Conservation (phyloP, 176 grass and related monocot genomes). For the Ensete ventricosum region DNA sequence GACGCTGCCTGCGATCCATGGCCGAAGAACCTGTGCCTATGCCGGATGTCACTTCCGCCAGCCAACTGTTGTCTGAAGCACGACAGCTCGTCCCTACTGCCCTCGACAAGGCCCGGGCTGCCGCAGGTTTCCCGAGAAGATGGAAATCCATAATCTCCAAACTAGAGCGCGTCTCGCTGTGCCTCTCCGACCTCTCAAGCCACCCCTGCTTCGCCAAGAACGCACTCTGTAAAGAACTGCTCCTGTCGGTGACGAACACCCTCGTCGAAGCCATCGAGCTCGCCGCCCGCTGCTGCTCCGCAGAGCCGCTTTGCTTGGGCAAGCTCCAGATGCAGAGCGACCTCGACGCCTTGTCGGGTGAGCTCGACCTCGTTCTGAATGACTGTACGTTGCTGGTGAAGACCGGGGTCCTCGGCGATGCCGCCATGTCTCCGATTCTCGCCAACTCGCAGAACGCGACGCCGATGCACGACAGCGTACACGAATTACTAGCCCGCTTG, state of each 20-base stretch:
- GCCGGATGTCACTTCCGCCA: neutral
- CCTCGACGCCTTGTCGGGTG: slow-evolving; percentile 71
- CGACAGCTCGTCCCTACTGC: neutral
- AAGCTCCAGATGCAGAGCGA: slow-evolving; percentile 47
- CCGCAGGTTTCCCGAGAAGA: slow-evolving; percentile 1
- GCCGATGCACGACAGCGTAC: neutral
- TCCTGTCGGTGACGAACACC: neutral
- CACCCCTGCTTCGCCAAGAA: slow-evolving; percentile 20
- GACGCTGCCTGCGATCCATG: neutral
- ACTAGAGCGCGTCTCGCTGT: slow-evolving; percentile 7
- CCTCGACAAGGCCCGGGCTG: neutral
- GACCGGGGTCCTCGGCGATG: slow-evolving; percentile 68
- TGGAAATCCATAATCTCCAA: slow-evolving; percentile 14
- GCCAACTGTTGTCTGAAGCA: neutral
- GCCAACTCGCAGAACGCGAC: neutral
- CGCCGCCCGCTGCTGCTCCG: neutral
- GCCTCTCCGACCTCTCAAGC: slow-evolving; percentile 10
- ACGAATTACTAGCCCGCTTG: slow-evolving; percentile 11
- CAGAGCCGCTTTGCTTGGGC: neutral
- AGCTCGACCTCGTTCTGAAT: slow-evolving; percentile 73
- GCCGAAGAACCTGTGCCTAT: neutral
- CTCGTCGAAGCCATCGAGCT: slow-evolving; percentile 1
- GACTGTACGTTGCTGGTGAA: slow-evolving; percentile 81
- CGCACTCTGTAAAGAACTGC: slow-evolving; percentile 9
- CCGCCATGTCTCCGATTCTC: slow-evolving; percentile 8